Evolutionary conservation across 202 grass and related monocot species (phyloP), one percentile per base, ranked within the genome.

Genomic region (Musa balbisiana): DNA sequence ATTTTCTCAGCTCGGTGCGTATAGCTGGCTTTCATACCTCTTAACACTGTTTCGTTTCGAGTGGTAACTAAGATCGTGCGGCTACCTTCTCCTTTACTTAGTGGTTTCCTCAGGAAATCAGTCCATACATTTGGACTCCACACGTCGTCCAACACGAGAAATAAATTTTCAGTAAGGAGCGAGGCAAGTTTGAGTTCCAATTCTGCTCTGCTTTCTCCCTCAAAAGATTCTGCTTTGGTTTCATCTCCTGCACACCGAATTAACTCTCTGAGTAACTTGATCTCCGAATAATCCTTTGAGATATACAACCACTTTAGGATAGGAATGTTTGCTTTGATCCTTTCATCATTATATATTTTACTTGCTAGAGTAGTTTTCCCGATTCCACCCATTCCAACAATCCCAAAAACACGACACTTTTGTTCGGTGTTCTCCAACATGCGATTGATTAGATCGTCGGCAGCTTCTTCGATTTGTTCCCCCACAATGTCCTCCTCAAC

Each of bases 301-400:
- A 88, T 74, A 52, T 75, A 81, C 16, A 92, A 71, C 93, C 93
- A 96, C 59, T 89, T 73, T 63, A 82, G 58, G 23, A 85, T 92
- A 0, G 87, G 85, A 78, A 92, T 92, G 49, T 70, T 92, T 50
- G 88, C 93, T 0, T 77, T 70, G 59, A 92, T 89, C 74, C 84
- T 87, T 50, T 80, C 85, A 14, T 96, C 82, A 29, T 83, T 65
- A 66, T 85, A 96, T 86, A 96, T 88, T 82, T 71, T 87, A 73
- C 81, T 82, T 68, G 87, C 93, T 85, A 96, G 85, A 0, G 80
- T 89, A 0, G 89, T 96, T 84, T 96, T 96, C 53, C 87, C 93
- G 2, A 96, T 89, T 49, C 87, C 93, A 63, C 77, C 83, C 0
- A 73, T 74, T 1, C 92, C 92, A 27, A 90, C 77, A 53, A 96